phyloP scores from a whole-genome alignment of 768 basidiomycete genomes.

The Auriscalpium vulgare region DNA sequence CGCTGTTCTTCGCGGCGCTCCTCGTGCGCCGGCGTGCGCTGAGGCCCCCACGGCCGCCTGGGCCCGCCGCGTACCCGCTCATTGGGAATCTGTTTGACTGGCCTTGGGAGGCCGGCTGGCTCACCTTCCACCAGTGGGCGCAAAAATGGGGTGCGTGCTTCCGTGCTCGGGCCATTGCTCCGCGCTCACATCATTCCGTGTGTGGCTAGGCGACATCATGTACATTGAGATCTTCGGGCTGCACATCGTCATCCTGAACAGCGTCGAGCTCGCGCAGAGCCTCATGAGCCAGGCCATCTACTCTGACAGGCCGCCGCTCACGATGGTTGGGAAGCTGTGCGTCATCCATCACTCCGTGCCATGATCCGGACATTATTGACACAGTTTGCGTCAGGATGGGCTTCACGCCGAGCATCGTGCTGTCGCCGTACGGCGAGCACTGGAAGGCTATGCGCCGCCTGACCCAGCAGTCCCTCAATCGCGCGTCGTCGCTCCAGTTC shows the following conservation, averaged over 20 bases:
- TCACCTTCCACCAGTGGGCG: slow-evolving; percentile 12
- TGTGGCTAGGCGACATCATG: slow-evolving; percentile 8
- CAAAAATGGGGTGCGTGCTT: slow-evolving; percentile 12
- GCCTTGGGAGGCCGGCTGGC: slow-evolving; percentile 7
- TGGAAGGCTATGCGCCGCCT: slow-evolving; percentile 14
- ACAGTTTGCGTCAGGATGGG: slow-evolving; percentile 7
- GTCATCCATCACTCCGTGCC: not conserved
- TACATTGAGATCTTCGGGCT: slow-evolving; percentile 13
- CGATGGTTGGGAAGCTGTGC: slow-evolving; percentile 11
- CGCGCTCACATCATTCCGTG: not conserved
- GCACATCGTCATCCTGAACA: slow-evolving; percentile 15
- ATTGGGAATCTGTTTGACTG: slow-evolving; percentile 14
- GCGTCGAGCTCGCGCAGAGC: slow-evolving; percentile 4
- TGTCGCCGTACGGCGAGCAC: slow-evolving; percentile 13
- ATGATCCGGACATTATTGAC: not conserved
- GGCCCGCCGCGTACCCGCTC: slow-evolving; percentile 14
- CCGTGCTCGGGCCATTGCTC: too few species aligned
- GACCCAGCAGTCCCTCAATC: slow-evolving; percentile 14
- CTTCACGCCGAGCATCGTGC: slow-evolving; percentile 12
- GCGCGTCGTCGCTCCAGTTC: slow-evolving; percentile 7
- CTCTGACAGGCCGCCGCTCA: slow-evolving; percentile 15
- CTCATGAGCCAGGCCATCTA: slow-evolving; percentile 14
- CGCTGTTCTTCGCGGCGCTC: slow-evolving; percentile 2
- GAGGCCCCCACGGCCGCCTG: slow-evolving; percentile 8
- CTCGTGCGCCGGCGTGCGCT: slow-evolving; percentile 7